Evolutionary conservation across 2,329 filamentous ascomycete species (phyloP).

Genomic region (Aspergillus quadricinctus): DNA sequence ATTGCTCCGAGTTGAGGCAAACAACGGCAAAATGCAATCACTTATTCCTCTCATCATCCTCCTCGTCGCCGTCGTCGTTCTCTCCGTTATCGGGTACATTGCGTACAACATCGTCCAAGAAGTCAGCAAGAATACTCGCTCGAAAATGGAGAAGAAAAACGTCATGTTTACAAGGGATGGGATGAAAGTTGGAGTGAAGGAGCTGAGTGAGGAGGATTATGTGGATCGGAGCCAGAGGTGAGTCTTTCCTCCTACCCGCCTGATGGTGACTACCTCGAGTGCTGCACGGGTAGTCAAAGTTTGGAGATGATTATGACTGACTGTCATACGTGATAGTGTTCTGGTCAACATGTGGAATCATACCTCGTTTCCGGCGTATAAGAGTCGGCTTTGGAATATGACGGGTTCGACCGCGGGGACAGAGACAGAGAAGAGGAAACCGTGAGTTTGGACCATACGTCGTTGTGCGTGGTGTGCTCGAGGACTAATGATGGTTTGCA

Average conservation of each 20-base stretch:
- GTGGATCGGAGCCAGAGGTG: slow-evolving; percentile 57
- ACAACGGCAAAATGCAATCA: slow-evolving; percentile 21
- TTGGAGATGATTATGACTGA: neutral
- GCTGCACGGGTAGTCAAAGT: neutral
- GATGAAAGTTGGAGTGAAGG: slow-evolving; percentile 57
- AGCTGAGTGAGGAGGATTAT: slow-evolving; percentile 54
- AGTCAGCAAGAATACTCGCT: slow-evolving; percentile 53
- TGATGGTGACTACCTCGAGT: no score
- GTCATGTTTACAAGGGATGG: slow-evolving; percentile 58
- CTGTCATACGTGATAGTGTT: slow-evolving; percentile 27
- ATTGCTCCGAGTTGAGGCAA: neutral
- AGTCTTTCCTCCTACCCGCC: slow-evolving; percentile 1
- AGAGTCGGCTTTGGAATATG: slow-evolving; percentile 42
- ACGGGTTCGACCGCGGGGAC: slow-evolving; percentile 15
- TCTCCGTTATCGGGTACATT: slow-evolving; percentile 53
- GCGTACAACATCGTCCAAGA: slow-evolving; percentile 57
- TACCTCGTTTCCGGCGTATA: slow-evolving; percentile 44
- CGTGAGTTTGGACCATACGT: slow-evolving; percentile 13
- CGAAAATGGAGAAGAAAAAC: slow-evolving; percentile 62
- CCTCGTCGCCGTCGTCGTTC: slow-evolving; percentile 48
- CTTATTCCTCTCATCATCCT: slow-evolving; percentile 56
- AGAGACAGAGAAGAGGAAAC: slow-evolving; percentile 24
- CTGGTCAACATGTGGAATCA: slow-evolving; percentile 49
- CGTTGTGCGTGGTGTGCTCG: neutral
- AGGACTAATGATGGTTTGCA: neutral